phyloP scores from a whole-genome alignment of 345 rosid genomes.

The Cardiospermum halicacabum region DNA sequence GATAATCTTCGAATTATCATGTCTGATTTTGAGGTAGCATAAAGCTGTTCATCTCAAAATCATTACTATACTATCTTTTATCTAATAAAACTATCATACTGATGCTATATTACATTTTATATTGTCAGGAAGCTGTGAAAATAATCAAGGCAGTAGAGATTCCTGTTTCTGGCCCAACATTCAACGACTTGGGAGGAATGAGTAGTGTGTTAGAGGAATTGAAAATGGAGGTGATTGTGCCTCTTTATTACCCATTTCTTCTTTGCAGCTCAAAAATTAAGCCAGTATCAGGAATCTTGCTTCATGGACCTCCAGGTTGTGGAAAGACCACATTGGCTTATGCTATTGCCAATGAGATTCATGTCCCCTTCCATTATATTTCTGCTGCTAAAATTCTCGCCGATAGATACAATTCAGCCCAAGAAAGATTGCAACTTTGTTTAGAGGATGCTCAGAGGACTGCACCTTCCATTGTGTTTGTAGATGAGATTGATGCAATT shows the following conservation, averaged over 20 bases:
- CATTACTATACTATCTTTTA: too few relatives aligned
- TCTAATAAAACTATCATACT: too few relatives aligned
- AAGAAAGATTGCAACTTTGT: slow-evolving; percentile 73
- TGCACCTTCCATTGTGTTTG: slow-evolving; percentile 79
- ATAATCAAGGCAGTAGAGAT: too few relatives aligned
- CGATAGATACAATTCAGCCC: too few relatives aligned
- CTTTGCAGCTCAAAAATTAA: slow-evolving; percentile 42
- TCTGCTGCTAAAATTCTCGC: slow-evolving; percentile 79
- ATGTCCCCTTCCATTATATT: slow-evolving; percentile 70
- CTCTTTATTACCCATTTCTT: slow-evolving; percentile 59
- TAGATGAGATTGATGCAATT: slow-evolving; percentile 91
- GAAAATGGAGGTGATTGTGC: slow-evolving; percentile 61
- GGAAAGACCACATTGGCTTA: slow-evolving; percentile 67
- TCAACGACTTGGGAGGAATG: slow-evolving; percentile 80
- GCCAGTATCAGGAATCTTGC: slow-evolving; percentile 69
- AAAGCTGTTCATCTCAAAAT: too few relatives aligned
- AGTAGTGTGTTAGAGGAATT: slow-evolving; percentile 46
- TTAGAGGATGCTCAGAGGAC: slow-evolving; percentile 69
- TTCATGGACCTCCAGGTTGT: slow-evolving; percentile 75
- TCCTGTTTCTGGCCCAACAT: too few relatives aligned
- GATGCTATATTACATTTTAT: too few relatives aligned
- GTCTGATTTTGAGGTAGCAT: slow-evolving; percentile 82
- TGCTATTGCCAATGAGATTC: slow-evolving; percentile 67
- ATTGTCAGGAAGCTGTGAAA: too few relatives aligned
- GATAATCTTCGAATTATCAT: slow-evolving; percentile 56